Conservation (phyloP, 2,329 filamentous ascomycete genomes). For the Epichloe festucae region DNA sequence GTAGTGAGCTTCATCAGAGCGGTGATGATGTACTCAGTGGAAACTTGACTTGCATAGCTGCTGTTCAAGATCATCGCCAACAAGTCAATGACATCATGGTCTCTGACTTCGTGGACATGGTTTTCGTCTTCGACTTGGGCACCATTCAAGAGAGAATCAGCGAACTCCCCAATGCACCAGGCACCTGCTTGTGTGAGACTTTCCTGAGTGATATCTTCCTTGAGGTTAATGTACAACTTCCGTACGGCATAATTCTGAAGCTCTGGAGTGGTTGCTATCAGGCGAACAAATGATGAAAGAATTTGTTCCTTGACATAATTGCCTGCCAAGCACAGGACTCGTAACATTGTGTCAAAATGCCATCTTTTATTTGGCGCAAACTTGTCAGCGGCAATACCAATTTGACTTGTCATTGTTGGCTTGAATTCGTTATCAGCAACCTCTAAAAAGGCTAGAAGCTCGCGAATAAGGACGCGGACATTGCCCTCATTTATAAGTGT, state of each 20-base stretch:
- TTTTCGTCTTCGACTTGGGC: slow-evolving; percentile 93
- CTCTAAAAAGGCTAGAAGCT: slow-evolving; percentile 88
- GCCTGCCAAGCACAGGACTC: slow-evolving; percentile 83
- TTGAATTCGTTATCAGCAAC: slow-evolving; percentile 98
- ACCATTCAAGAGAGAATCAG: slow-evolving; percentile 75
- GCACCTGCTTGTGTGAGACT: slow-evolving; percentile 84
- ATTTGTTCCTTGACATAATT: slow-evolving; percentile 98
- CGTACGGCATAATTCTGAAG: slow-evolving; percentile 94
- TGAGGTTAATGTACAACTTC: slow-evolving; percentile 80
- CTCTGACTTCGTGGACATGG: slow-evolving; percentile 64
- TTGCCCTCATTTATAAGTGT: slow-evolving; percentile 97
- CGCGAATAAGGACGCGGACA: slow-evolving; percentile 82
- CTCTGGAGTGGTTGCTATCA: slow-evolving; percentile 89
- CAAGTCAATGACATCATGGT: slow-evolving; percentile 85
- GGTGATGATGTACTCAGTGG: slow-evolving; percentile 92
- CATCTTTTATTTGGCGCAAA: slow-evolving; percentile 95
- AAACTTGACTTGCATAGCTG: slow-evolving; percentile 80
- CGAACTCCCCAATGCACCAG: slow-evolving; percentile 97
- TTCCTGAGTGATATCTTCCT: slow-evolving; percentile 96
- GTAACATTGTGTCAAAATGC: slow-evolving; percentile 96
- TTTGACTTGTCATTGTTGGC: slow-evolving; percentile 94
- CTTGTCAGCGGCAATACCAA: slow-evolving; percentile 90
- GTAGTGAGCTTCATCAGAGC: slow-evolving; percentile 91
- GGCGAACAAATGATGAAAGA: slow-evolving; percentile 85
- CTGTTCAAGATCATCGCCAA: slow-evolving; percentile 87